phyloP scores from a whole-genome alignment of 1,139 yeast species.

The Hyphopichia wangnamkhiaoensis region DNA sequence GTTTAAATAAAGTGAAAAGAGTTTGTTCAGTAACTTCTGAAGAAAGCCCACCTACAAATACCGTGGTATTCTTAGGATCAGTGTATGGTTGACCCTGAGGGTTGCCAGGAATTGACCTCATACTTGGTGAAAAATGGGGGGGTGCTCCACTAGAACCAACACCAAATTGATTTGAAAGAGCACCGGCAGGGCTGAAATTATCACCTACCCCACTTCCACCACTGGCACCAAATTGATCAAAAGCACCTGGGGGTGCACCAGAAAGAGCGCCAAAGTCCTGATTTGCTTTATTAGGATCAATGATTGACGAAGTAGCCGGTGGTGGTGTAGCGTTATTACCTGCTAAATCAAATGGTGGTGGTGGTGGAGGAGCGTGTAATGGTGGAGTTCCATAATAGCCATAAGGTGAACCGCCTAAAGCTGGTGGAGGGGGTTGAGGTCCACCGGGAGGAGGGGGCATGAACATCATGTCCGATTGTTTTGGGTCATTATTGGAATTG shows the following conservation, averaged over 20 bases:
- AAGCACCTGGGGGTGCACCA: slow-evolving; percentile 2
- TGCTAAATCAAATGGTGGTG: too few relatives aligned
- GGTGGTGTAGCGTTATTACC: not conserved
- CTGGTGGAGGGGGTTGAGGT: slow-evolving; percentile 6
- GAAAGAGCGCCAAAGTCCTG: too few relatives aligned
- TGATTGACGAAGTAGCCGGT: not conserved
- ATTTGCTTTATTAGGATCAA: slow-evolving; percentile 3
- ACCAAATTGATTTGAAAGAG: not conserved
- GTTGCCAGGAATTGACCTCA: not conserved
- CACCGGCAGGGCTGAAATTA: not conserved
- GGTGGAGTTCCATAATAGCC: slow-evolving; percentile 13
- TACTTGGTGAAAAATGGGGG: not conserved
- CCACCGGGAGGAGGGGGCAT: slow-evolving; percentile 7
- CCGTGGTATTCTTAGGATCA: slow-evolving; percentile 87
- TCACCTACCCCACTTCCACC: too few relatives aligned
- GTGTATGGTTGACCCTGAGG: slow-evolving; percentile 36
- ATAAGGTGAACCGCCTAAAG: slow-evolving; percentile 11
- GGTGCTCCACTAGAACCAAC: not conserved
- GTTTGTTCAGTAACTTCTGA: slow-evolving; percentile 76
- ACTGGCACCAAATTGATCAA: slow-evolving; percentile 1
- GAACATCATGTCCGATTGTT: not conserved
- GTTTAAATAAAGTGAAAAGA: slow-evolving; percentile 69
- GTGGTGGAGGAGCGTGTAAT: slow-evolving; percentile 6
- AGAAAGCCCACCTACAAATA: slow-evolving; percentile 90
- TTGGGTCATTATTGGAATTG: not conserved